These are phyloP conservation scores for Candida smagusa DNA, from an alignment of 1,139 yeast species.

Conservation along the genomic window DNA sequence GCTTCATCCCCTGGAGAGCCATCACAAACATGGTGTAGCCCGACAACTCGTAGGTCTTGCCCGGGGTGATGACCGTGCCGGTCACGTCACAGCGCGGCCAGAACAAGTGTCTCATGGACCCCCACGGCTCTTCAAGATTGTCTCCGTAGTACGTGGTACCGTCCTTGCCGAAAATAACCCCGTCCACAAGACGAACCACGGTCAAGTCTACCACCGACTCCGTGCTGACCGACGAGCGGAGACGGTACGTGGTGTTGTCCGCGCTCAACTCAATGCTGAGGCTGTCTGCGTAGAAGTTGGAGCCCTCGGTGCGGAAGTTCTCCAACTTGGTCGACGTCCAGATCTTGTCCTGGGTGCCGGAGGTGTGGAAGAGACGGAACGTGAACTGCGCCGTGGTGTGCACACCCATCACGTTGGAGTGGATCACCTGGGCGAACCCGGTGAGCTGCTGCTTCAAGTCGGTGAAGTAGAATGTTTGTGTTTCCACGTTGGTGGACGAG, in stretches of 20 bases:
- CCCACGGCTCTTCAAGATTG: conserved; percentile 86
- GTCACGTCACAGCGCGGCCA: conserved; percentile 84
- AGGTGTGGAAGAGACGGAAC: conserved; percentile 65
- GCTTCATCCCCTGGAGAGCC: conserved; percentile 99
- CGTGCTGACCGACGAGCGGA: conserved; percentile 65
- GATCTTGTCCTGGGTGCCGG: conserved; percentile 45
- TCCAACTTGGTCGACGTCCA: conserved; percentile 94
- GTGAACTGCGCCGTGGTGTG: conserved; percentile 95
- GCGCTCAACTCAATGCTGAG: conserved; percentile 58
- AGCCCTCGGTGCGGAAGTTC: conserved; percentile 72
- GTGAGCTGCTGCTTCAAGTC: conserved; percentile 58
- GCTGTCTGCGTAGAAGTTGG: conserved; percentile 74
- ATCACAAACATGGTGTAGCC: conserved; percentile 83
- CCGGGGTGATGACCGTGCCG: conserved; percentile 55
- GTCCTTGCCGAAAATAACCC: conserved; percentile 86
- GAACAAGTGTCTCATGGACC: conserved; percentile 90
- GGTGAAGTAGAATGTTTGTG: conserved; percentile 85
- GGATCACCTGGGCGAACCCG: conserved; percentile 93
- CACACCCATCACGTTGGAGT: conserved; percentile 85
- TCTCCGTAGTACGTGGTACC: conserved; percentile 86
- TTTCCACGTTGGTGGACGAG: conserved; percentile 84
- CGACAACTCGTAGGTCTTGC: conserved; percentile 32
- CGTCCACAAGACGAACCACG: conserved; percentile 64
- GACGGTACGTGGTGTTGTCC: conserved; percentile 51
- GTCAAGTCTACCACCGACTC: conserved; percentile 72